Evolutionary conservation across 1,284 basidiomycete genomes (phyloP).

Genomic region (Ganoderma meredithae): DNA sequence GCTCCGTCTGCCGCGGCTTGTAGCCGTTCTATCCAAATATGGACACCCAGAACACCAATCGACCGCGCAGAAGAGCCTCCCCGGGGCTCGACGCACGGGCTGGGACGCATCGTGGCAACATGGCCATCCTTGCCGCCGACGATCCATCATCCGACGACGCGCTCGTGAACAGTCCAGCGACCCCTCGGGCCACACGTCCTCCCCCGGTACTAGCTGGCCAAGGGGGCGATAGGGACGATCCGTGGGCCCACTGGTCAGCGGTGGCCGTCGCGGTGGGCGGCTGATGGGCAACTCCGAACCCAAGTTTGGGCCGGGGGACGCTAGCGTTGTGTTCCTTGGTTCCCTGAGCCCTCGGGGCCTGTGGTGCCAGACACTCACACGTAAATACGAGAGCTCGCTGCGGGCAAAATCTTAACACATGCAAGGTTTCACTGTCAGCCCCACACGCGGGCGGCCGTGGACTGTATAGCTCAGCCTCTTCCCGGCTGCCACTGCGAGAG

Average conservation of each 20-base stretch:
- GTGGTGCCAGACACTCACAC: conserved; percentile 12
- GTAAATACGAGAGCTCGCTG: background rate
- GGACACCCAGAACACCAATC: conserved; percentile 9
- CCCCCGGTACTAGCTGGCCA: conserved; percentile 16
- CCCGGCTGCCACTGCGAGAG: background rate
- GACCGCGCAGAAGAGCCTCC: conserved; percentile 12
- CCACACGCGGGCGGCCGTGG: background rate
- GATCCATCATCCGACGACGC: conserved; percentile 31
- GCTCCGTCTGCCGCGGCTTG: conserved; percentile 17
- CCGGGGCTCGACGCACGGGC: conserved; percentile 20
- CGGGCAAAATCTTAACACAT: conserved; percentile 14
- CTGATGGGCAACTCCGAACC: background rate
- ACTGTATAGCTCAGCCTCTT: conserved; percentile 1
- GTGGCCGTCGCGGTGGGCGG: background rate
- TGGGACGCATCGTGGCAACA: conserved; percentile 20
- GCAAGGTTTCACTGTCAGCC: conserved; percentile 9
- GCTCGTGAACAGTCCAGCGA: conserved; percentile 9
- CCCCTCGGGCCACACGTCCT: conserved; percentile 22
- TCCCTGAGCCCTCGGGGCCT: background rate
- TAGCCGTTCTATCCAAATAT: conserved; percentile 23
- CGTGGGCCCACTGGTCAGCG: background rate
- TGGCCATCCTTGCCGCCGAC: conserved; percentile 27
- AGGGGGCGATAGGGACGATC: background rate
- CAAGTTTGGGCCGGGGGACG: conserved; percentile 1
- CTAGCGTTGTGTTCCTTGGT: background rate